phyloP scores from a whole-genome alignment of 2,329 filamentous ascomycete species.

The Zymoseptoria pseudotritici region DNA sequence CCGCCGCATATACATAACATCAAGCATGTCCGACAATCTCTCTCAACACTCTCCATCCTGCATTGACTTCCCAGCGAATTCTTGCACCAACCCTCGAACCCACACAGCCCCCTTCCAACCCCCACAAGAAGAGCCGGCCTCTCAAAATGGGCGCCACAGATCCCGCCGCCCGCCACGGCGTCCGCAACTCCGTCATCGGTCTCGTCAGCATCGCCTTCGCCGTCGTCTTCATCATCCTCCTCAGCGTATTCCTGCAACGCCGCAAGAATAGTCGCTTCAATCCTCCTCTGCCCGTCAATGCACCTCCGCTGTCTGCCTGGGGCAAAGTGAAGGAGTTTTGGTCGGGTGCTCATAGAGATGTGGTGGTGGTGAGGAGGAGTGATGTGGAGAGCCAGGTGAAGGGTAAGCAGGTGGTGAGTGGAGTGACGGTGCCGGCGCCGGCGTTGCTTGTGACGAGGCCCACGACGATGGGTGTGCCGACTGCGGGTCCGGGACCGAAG shows the following conservation, averaged over 20 bases:
- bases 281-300: background rate
- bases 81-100: background rate
- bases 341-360: background rate
- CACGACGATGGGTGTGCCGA: background rate
- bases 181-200: background rate
- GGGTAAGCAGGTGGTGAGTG: background rate
- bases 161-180: background rate
- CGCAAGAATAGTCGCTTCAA: background rate
- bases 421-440: background rate
- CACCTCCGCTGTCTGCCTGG: background rate
- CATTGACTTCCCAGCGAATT: background rate
- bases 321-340: background rate
- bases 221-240: background rate
- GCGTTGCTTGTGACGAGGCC: background rate
- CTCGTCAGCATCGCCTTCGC: background rate
- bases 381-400: background rate
- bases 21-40: too few species aligned
- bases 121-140: background rate
- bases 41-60: background rate
- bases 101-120: background rate
- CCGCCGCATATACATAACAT: background rate
- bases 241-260: background rate
- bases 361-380: background rate
- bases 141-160: background rate
- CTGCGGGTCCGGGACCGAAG: background rate